Evolutionary conservation across 495 filamentous ascomycete species (phyloP).

Genomic region (Entonaema liquescens): DNA sequence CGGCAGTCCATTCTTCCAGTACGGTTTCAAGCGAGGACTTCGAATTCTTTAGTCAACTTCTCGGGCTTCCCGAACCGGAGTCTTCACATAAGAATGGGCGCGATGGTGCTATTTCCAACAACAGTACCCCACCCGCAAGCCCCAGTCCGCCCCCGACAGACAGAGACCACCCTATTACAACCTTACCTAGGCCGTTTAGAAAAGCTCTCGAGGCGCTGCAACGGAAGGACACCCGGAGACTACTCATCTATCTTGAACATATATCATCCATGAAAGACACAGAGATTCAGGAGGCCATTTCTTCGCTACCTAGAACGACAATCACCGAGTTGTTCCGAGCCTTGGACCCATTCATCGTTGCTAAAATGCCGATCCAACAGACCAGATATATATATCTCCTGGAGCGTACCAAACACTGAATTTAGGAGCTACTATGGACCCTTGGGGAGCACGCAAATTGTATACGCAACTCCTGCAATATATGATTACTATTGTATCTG

Average conservation of each 20-base stretch:
- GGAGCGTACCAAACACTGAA: slow-evolving; percentile 42
- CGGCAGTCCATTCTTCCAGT: background rate
- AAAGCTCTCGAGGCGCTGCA: slow-evolving; percentile 33
- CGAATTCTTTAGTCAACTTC: slow-evolving; percentile 15
- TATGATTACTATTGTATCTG: slow-evolving; percentile 31
- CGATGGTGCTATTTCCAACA: background rate
- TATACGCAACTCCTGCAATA: slow-evolving; percentile 38
- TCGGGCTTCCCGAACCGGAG: background rate
- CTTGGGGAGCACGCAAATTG: slow-evolving; percentile 45
- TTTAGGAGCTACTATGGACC: slow-evolving; percentile 42
- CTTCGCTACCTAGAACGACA: slow-evolving; percentile 41
- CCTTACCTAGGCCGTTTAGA: slow-evolving; percentile 13
- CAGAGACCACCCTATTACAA: background rate
- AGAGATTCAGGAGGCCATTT: slow-evolving; percentile 23
- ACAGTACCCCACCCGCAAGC: background rate
- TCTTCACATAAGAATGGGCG: background rate
- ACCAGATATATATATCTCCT: slow-evolving; percentile 26
- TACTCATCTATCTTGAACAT: slow-evolving; percentile 24
- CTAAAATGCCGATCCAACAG: slow-evolving; percentile 42
- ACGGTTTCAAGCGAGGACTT: slow-evolving; percentile 5
- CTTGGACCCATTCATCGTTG: slow-evolving; percentile 45
- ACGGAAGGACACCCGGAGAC: slow-evolving; percentile 29
- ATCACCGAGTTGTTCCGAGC: slow-evolving; percentile 52
- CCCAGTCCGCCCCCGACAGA: too few species aligned
- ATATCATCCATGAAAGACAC: slow-evolving; percentile 21